Evolutionary conservation across 352 stramenopile genomes (phyloP).

Genomic region (Thraustochytrium striatum): DNA sequence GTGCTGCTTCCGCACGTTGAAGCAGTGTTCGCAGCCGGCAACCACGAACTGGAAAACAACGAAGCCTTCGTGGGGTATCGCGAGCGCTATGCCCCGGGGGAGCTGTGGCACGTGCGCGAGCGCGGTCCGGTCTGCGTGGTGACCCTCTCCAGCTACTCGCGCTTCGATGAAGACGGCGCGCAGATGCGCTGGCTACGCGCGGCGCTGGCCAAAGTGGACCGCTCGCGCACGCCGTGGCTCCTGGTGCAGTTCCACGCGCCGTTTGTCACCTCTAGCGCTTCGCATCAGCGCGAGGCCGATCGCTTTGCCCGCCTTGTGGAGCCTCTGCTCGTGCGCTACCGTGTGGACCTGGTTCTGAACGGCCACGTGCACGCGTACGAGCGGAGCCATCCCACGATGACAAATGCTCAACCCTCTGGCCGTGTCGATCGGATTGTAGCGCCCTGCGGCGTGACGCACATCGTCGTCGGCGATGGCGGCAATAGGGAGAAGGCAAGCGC

Average conservation of each 20-base stretch:
- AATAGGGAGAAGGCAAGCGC: slow-evolving; percentile 18
- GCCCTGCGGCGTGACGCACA: neutral
- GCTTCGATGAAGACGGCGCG: slow-evolving; percentile 54
- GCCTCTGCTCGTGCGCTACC: slow-evolving; percentile 40
- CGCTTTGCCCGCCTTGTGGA: slow-evolving; percentile 22
- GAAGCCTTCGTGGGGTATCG: slow-evolving; percentile 60
- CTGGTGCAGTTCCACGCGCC: slow-evolving; percentile 60
- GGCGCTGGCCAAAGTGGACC: slow-evolving; percentile 54
- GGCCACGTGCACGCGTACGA: slow-evolving; percentile 52
- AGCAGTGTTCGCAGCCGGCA: slow-evolving; percentile 62
- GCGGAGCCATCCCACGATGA: slow-evolving; percentile 45
- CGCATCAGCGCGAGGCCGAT: slow-evolving; percentile 59
- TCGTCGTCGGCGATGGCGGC: slow-evolving; percentile 26
- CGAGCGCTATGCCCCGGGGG: slow-evolving; percentile 50
- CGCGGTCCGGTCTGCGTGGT: slow-evolving; percentile 63
- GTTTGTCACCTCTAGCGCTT: slow-evolving; percentile 65
- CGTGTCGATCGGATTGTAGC: neutral
- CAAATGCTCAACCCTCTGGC: too few relatives aligned
- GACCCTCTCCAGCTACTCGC: slow-evolving; percentile 66
- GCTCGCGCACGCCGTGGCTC: slow-evolving; percentile 57
- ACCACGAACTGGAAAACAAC: slow-evolving; percentile 65
- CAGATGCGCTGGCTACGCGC: slow-evolving; percentile 54
- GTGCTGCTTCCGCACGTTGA: slow-evolving; percentile 60
- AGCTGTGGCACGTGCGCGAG: slow-evolving; percentile 52
- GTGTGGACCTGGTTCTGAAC: slow-evolving; percentile 46